Base-by-base conservation (phyloP, 371 early-diverging fungal species). In the Lichtheimia corymbifera region DNA sequence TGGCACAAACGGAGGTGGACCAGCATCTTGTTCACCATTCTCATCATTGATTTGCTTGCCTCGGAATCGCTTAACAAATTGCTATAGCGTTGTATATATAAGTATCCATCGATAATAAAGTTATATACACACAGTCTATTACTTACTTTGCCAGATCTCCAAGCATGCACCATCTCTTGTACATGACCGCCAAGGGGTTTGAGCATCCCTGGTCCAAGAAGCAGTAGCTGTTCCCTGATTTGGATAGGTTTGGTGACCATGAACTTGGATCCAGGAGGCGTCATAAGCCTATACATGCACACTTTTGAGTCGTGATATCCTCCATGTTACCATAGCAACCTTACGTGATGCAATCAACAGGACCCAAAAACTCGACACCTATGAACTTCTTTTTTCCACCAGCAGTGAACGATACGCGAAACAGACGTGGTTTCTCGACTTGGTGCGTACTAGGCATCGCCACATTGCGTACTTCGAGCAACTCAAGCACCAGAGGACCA, bases 261-360 rank as follows among this genome's bases (percentile, higher is more conserved):
- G 18, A 63, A 67, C 44, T 80, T 80, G 1, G 75, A 71, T 18
- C 80, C 80, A n/a, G 80, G 80, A 5, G 72, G 73, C 0, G 77
- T 77, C 58, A 72, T 68, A 22, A 76, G 55, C 22, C 76, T 76
- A 60, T 12, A 17, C 20, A 41, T 24, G 11, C 9, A n/a, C 22
- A 51, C 17, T 42, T 52, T 22, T 17, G 58, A 22, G n/a, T 42
- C 24, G 59, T 4, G 47, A n/a, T 50, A 24, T 35, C 2, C 12
- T 43, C 17, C 2, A 14, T 35, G 18, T 28, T 25, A 18, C 18
- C 56, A 35, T 35, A 35, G 11, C 35, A 35, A 35, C 35, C 18
- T 50, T 64, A 72, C 71, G 65, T 73, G 6, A 80, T 28, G 18
- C 64, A 59, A 5, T 80, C 80, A 3, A 80, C 66, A 40, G 62